Evolutionary conservation across 1,139 yeast species (phyloP).

Genomic region (Saccharomyces hybrid): DNA sequence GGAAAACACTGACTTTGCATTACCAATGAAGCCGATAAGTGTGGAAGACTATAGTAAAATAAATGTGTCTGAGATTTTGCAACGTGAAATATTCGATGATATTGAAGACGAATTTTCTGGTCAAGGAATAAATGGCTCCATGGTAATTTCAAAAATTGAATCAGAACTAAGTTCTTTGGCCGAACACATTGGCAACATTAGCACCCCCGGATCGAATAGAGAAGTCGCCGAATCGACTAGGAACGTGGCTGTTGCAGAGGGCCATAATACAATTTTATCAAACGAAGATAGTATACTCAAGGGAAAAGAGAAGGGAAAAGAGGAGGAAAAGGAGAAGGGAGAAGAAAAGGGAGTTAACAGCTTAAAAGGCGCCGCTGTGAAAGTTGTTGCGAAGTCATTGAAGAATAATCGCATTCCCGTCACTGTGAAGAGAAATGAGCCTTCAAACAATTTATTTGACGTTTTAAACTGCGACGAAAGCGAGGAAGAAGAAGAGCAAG

Average conservation of each 20-base stretch:
- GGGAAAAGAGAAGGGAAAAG: not conserved
- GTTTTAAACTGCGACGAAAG: not conserved
- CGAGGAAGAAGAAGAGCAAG: not conserved
- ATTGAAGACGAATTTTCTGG: not conserved
- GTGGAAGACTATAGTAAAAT: conserved; percentile 60
- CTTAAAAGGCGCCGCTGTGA: not conserved
- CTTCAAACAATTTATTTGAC: not conserved
- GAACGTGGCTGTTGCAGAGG: not conserved
- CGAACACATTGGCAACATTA: not conserved
- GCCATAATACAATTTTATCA: not conserved
- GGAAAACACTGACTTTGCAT: conserved; percentile 52
- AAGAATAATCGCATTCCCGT: not conserved
- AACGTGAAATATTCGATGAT: not conserved
- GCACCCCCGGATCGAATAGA: not conserved
- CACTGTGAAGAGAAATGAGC: not conserved
- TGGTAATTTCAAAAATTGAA: not conserved
- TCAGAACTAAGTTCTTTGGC: not conserved
- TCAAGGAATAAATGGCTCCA: not conserved
- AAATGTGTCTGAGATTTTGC: conserved; percentile 35
- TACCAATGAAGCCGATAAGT: conserved; percentile 34
- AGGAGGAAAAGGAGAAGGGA: not conserved
- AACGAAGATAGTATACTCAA: not conserved
- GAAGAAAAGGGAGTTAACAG: not conserved
- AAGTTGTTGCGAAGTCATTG: not conserved
- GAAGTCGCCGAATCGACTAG: not conserved